These are phyloP conservation scores for Schoenoplectus triqueter DNA, from an alignment of 202 grass and related monocot genomes.

Conservation along the genomic window DNA sequence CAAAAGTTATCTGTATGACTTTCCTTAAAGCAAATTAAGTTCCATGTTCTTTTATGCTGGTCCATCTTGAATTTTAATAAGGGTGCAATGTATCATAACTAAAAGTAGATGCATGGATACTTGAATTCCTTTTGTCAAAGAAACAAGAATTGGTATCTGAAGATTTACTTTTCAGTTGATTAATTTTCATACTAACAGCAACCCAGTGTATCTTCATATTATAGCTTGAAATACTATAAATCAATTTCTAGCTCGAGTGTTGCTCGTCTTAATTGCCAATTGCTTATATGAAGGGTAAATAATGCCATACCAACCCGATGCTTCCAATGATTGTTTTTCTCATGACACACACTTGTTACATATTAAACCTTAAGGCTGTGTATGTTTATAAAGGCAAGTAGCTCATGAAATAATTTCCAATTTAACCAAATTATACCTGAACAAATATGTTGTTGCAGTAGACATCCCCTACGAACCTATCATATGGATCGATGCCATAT, in stretches of 20 bases:
- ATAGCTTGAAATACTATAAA: neutral
- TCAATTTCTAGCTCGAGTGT: neutral
- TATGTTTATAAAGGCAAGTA: neutral
- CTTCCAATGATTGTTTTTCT: neutral
- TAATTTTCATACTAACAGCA: neutral
- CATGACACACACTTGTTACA: neutral
- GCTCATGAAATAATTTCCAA: neutral
- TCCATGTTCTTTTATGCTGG: neutral
- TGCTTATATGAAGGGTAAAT: neutral
- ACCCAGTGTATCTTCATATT: neutral
- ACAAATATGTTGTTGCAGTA: constrained; percentile 61
- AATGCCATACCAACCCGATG: neutral
- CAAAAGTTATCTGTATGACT: neutral
- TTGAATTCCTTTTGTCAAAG: neutral
- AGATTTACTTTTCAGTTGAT: neutral
- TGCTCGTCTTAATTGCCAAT: neutral
- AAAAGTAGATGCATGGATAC: neutral
- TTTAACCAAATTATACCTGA: constrained; percentile 46
- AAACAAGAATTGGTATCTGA: neutral
- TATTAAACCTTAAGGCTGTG: neutral
- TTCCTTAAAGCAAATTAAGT: neutral
- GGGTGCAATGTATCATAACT: neutral
- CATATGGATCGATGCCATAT: constrained; percentile 54
- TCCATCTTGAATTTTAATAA: neutral
- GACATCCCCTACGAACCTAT: constrained; percentile 54